Percentiles rank a stretch among this genome's conserved stretches.
Evolutionary conservation across 495 filamentous ascomycete genomes (phyloP).

Genomic region (Aspergillus nidulans): DNA sequence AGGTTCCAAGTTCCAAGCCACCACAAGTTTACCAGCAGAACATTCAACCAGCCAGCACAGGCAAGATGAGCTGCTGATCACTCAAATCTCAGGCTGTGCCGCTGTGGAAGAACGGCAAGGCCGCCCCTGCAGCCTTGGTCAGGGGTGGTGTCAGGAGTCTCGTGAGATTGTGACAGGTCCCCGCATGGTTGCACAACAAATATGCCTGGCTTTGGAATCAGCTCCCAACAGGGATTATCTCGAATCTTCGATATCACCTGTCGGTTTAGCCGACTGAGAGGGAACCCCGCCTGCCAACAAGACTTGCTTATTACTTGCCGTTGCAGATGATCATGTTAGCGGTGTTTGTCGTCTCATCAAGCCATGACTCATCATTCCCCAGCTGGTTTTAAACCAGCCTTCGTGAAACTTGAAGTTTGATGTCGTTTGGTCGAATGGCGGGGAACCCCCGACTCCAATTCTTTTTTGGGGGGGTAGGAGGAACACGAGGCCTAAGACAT

Average conservation of each 20-base stretch:
- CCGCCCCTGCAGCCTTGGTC: conserved; percentile 17
- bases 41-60: background rate
- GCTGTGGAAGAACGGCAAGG: background rate
- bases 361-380: background rate
- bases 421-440: background rate
- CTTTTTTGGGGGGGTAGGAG: background rate
- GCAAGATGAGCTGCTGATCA: conserved; percentile 14
- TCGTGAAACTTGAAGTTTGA: background rate
- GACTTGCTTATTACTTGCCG: conserved; percentile 13
- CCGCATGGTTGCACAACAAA: conserved; percentile 8
- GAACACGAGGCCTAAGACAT: background rate
- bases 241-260: conserved; percentile 1
- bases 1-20: conserved; percentile 20
- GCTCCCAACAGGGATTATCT: conserved; percentile 2
- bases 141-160: conserved; percentile 13
- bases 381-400: background rate
- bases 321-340: conserved; percentile 17
- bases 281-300: conserved; percentile 6
- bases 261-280: conserved; percentile 15
- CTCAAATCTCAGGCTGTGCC: conserved; percentile 5
- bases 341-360: background rate
- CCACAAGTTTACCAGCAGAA: conserved; percentile 6
- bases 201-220: background rate
- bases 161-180: conserved; percentile 18
- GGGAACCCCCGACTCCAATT: conserved; percentile 4